Evolutionary conservation across 2,329 filamentous ascomycete species (phyloP), one percentile per base, ranked within the genome.

Genomic region (Gaeumannomyces sp.): DNA sequence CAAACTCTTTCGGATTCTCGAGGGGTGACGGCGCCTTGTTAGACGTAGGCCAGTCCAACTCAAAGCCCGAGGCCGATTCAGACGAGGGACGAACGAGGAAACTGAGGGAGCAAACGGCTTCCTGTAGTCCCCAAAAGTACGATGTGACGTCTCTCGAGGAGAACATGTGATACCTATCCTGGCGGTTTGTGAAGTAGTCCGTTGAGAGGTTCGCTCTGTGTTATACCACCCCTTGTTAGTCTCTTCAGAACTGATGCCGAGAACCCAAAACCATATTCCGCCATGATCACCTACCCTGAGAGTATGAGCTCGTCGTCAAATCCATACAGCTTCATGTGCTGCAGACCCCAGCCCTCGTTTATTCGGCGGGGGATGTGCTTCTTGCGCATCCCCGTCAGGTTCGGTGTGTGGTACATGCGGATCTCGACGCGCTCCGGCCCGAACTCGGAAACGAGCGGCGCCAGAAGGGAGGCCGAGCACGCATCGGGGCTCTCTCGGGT

Each of bases 271-370:
- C 56, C 14, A 13, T 14, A 22, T 10, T 3, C 10, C 6, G 16
- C 8, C 16, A 4, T 31, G 1, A 57, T n/a, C 27, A 64, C 80
- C 68, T 83, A 92, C 86, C 93, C 93, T 10, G 93, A 96, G 71
- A 99, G 86, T 69, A 99, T 94, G 65, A 99, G 90, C 75, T 97
- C 93, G 72, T 99, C 93, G 71, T 99, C 95, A 28, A 97, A 81
- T 0, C 95, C 95, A 71, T 99, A 99, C 0, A 99, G 81, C 82
- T 99, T 99, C 94, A 99, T 99, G 74, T 99, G 95, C 74, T 99
- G 95, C 67, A 99, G 78, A 1, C 95, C 95, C 95, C 95, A 99
- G 25, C 95, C 95, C 78, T 99, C 95, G 70, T 99, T 99, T 74
- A 99, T 94, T 27, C 95, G 85, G 73, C 87, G 91, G 0, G 95